phyloP scores from a whole-genome alignment of 495 filamentous ascomycete species.

The Thermothielavioides terrestris region DNA sequence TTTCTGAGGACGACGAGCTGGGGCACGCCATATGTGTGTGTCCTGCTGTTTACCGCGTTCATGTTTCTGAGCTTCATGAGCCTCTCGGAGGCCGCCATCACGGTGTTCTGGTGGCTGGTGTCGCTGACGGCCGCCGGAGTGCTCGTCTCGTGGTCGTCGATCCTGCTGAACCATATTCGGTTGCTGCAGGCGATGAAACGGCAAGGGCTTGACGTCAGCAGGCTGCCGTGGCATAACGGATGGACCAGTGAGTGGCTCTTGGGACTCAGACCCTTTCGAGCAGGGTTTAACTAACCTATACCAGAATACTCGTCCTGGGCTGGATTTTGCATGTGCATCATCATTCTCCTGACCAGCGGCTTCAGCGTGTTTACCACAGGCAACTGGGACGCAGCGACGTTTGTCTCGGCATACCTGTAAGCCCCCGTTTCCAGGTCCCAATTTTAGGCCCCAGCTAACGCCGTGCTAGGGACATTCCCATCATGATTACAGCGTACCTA shows the following conservation, averaged over 20 bases:
- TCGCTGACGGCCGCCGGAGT: constrained; percentile 47
- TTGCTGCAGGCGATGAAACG: constrained; percentile 33
- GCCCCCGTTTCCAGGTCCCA: constrained; percentile 2
- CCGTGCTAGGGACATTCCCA: constrained; percentile 41
- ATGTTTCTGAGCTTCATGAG: constrained; percentile 53
- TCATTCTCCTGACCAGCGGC: constrained; percentile 41
- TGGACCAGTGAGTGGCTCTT: constrained; percentile 27
- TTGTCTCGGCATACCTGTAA: constrained; percentile 44
- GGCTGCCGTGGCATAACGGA: constrained; percentile 40
- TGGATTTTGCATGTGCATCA: constrained; percentile 36
- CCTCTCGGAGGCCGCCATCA: constrained; percentile 45
- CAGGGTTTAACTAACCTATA: not conserved
- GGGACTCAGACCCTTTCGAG: not conserved
- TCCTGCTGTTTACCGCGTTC: constrained; percentile 43
- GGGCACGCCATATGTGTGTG: constrained; percentile 54
- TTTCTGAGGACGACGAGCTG: constrained; percentile 51
- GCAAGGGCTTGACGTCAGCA: constrained; percentile 30
- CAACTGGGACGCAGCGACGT: constrained; percentile 38
- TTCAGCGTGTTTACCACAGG: constrained; percentile 42
- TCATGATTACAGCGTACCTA: constrained; percentile 43
- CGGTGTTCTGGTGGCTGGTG: constrained; percentile 55
- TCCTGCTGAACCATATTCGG: constrained; percentile 41
- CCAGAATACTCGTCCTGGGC: constrained; percentile 28
- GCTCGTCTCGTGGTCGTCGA: constrained; percentile 46
- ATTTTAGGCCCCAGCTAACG: not conserved